phyloP scores from a whole-genome alignment of 2,329 filamentous ascomycete genomes.

The Diplodia corticola region DNA sequence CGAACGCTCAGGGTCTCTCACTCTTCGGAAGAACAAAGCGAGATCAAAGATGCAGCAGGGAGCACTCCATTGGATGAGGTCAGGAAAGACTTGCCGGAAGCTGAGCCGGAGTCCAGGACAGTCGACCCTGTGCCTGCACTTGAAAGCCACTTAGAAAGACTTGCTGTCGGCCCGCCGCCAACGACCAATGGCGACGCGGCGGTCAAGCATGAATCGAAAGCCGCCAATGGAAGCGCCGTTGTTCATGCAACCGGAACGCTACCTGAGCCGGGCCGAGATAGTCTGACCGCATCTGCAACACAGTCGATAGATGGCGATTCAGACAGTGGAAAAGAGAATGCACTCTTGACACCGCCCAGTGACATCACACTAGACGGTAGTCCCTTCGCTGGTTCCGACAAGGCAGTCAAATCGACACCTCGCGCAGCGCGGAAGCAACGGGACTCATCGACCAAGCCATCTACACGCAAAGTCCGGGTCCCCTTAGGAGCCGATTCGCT shows the following conservation, averaged over 20 bases:
- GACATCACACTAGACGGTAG: background rate
- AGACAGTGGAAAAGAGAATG: background rate
- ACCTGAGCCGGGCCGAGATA: background rate
- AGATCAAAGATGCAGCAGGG: background rate
- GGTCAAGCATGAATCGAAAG: background rate
- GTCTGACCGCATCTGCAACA: background rate
- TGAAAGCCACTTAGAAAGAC: background rate
- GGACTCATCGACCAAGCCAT: background rate
- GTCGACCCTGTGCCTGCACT: background rate
- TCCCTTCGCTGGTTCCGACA: background rate
- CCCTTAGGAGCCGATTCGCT: background rate
- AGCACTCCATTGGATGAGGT: background rate
- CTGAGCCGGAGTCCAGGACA: background rate
- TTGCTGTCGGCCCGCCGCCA: background rate
- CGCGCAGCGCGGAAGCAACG: background rate
- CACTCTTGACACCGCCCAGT: background rate
- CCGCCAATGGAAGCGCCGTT: background rate
- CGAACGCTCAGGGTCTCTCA: background rate
- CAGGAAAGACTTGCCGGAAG: background rate
- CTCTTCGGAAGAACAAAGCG: background rate
- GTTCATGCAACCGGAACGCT: background rate
- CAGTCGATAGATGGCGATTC: conserved; percentile 3
- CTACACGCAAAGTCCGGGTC: background rate
- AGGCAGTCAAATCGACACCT: background rate
- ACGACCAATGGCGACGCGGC: background rate